Evolutionary conservation across 73 alveolate species (phyloP).

Genomic region (Chromera velia): DNA sequence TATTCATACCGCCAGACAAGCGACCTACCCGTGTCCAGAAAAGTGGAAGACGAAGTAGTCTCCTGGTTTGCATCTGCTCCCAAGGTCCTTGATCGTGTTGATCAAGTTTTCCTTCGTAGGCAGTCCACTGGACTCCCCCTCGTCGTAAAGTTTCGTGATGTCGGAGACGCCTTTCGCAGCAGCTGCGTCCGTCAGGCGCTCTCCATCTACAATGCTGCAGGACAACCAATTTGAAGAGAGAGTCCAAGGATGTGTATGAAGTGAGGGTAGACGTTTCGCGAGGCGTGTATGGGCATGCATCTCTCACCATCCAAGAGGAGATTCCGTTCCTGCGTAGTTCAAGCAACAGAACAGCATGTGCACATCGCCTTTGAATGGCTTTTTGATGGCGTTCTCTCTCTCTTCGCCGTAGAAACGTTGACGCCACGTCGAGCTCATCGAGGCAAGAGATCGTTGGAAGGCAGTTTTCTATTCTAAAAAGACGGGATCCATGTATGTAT

Average conservation of each 20-base stretch:
- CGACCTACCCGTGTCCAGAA: too few species aligned
- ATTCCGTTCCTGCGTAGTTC: conserved; percentile 8
- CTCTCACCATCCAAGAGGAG: background rate
- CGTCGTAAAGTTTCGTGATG: background rate
- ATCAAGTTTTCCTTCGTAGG: background rate
- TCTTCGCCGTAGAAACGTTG: conserved; percentile 4
- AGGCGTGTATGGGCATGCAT: background rate
- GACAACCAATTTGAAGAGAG: background rate
- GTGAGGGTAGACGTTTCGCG: background rate
- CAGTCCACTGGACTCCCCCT: background rate
- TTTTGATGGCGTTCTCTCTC: background rate
- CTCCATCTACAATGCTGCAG: conserved; percentile 13
- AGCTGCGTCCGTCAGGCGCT: background rate
- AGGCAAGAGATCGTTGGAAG: too few species aligned
- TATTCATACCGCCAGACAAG: too few species aligned
- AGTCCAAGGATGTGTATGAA: background rate
- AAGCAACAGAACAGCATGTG: conserved; percentile 4
- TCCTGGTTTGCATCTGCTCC: conserved; percentile 5
- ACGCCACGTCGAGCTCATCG: conserved; percentile 6
- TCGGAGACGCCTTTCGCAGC: background rate
- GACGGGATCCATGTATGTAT: too few species aligned
- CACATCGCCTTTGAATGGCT: background rate
- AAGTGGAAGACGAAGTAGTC: background rate
- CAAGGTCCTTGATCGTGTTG: background rate
- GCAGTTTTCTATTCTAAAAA: too few species aligned